Conservation (phyloP, 2,329 filamentous ascomycete species). For the Fusarium lyarnte region DNA sequence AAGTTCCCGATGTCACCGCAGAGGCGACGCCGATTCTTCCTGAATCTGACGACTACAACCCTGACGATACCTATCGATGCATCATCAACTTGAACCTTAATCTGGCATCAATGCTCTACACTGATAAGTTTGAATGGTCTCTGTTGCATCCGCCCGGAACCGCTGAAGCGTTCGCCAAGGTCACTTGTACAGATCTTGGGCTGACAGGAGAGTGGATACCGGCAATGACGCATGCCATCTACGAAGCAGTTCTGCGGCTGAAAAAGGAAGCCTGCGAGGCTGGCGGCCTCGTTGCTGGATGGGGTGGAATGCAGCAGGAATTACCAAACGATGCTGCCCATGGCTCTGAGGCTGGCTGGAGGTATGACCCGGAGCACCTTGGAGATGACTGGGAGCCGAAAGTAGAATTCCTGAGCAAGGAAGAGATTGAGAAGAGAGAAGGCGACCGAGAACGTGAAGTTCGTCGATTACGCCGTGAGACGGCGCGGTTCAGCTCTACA, state of each 20-base stretch:
- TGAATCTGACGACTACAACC: conserved; percentile 80
- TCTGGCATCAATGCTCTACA: conserved; percentile 89
- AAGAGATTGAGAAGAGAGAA: conserved; percentile 97
- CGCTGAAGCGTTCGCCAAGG: conserved; percentile 89
- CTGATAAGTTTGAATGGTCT: conserved; percentile 98
- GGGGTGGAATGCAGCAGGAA: conserved; percentile 68
- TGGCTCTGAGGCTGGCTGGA: conserved; percentile 87
- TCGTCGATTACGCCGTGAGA: conserved; percentile 85
- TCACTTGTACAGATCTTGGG: conserved; percentile 92
- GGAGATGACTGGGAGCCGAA: conserved; percentile 87
- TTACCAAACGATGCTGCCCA: conserved; percentile 91
- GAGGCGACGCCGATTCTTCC: conserved; percentile 69
- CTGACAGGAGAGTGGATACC: conserved; percentile 93
- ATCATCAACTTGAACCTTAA: conserved; percentile 93
- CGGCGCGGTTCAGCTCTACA: conserved; percentile 89
- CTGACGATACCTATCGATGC: conserved; percentile 94
- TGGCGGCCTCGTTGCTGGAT: conserved; percentile 81
- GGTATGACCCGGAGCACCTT: conserved; percentile 91
- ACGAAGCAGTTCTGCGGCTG: conserved; percentile 88
- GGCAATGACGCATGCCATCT: conserved; percentile 94
- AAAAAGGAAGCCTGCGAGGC: conserved; percentile 98
- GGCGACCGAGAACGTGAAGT: conserved; percentile 93
- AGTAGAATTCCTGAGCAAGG: conserved; percentile 84
- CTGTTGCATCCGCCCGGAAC: conserved; percentile 90
- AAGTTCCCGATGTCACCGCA: conserved; percentile 70